Base-by-base conservation (phyloP, 2,329 filamentous ascomycete species). In the Corynespora cassiicola region DNA sequence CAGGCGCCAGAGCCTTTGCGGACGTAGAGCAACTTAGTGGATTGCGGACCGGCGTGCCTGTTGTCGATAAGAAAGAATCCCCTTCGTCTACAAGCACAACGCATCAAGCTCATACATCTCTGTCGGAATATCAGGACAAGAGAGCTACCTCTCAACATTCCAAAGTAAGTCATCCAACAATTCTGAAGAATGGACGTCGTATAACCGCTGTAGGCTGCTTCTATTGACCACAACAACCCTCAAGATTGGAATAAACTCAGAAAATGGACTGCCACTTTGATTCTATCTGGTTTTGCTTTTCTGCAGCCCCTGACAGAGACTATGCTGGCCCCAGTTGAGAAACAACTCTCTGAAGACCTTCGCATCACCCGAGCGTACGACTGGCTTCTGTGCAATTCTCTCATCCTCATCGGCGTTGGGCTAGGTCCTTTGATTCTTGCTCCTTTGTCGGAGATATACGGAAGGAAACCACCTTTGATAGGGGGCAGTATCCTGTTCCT, bases 321-420 rank as follows among this genome's bases (percentile, higher is more conserved):
- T 3, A 46, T 46, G 42, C 32, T 46, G 5, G 78, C 81, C 2
- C 72, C 81, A 0, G 83, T 79, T 5, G 79, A 78, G 1, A 15
- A 15, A 0, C 71, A 78, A 50, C 70, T 86, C 2, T 70, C 76
- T n/a, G 21, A 61, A 3, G 59, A 75, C 11, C 76, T 75, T 36
- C 45, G 62, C 4, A 66, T 75, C 4, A 63, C 68, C 15, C 54
- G 12, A 12, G 25, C 40, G 14, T 68, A 75, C 50, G 67, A 76
- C 6, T 58, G 66, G 14, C 70, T 68, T 4, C 60, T 77, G 1
- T 74, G 74, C 14, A 70, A 74, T 5, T 66, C 72, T 0, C 43
- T 77, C 19, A 61, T 77, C 5, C 53, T 78, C 2, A 70, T 76
- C 32, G 72, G 77, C 2, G 76, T 80, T 39, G 76, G 75, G 3